phyloP scores from a whole-genome alignment of 192 early-diverging fungal genomes.

The Spizellomyces punctatus region DNA sequence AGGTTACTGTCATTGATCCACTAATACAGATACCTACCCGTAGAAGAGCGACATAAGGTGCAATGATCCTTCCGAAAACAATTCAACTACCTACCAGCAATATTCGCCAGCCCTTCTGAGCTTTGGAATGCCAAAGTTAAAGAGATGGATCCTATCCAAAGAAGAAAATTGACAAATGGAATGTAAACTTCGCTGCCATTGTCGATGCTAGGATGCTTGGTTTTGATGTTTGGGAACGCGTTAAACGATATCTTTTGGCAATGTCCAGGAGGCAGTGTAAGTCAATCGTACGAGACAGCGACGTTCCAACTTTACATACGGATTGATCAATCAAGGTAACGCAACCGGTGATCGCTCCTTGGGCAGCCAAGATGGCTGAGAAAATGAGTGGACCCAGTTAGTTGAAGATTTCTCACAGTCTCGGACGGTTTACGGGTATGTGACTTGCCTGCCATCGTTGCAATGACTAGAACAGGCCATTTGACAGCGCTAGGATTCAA shows the following conservation, averaged over 20 bases:
- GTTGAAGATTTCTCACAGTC: too few species aligned
- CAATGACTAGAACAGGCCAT: slow-evolving; percentile 55
- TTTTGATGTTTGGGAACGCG: slow-evolving; percentile 49
- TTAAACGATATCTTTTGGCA: slow-evolving; percentile 47
- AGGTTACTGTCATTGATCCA: slow-evolving; percentile 41
- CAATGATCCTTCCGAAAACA: slow-evolving; percentile 20
- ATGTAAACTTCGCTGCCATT: slow-evolving; percentile 50
- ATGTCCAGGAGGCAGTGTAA: too few species aligned
- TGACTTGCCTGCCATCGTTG: slow-evolving; percentile 32
- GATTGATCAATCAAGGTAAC: slow-evolving; percentile 58
- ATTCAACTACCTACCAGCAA: slow-evolving; percentile 30
- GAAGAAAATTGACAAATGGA: slow-evolving; percentile 50
- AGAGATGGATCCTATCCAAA: slow-evolving; percentile 43
- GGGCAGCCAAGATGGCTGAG: slow-evolving; percentile 60
- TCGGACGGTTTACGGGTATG: too few species aligned
- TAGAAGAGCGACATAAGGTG: not conserved
- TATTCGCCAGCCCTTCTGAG: slow-evolving; percentile 42
- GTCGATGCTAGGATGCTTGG: slow-evolving; percentile 40
- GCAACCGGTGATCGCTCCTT: slow-evolving; percentile 56
- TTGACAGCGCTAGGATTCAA: slow-evolving; percentile 8
- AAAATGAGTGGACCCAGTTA: too few species aligned
- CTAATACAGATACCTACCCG: slow-evolving; percentile 35
- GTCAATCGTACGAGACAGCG: too few species aligned
- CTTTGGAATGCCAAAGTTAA: slow-evolving; percentile 43
- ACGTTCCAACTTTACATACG: slow-evolving; percentile 17